These are phyloP conservation scores for Cucurbita moschata DNA, from an alignment of 306 rosid genomes.

Conservation along the genomic window DNA sequence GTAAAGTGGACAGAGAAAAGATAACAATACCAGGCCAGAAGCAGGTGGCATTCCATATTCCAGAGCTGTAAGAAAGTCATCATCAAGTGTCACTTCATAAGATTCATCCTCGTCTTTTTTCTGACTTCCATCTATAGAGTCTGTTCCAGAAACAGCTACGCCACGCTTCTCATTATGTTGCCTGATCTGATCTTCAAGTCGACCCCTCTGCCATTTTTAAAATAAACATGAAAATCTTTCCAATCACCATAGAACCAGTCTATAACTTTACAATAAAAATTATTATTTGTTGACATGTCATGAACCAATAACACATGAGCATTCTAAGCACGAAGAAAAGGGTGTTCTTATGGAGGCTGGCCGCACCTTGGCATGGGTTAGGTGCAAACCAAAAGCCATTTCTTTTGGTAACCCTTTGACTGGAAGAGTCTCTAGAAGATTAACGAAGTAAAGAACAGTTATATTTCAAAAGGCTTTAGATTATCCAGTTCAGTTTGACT, in stretches of 20 bases:
- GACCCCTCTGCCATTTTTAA: slow-evolving; percentile 44
- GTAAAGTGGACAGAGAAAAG: not conserved
- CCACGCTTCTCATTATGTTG: slow-evolving; percentile 73
- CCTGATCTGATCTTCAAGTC: slow-evolving; percentile 78
- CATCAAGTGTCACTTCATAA: slow-evolving; percentile 83
- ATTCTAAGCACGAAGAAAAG: not conserved
- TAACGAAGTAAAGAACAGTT: not conserved
- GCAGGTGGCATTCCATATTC: slow-evolving; percentile 99
- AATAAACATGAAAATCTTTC: not conserved
- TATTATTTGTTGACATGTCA: not conserved
- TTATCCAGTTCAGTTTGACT: not conserved
- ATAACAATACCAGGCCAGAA: slow-evolving; percentile 73
- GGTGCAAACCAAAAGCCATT: not conserved
- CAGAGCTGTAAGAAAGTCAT: slow-evolving; percentile 86
- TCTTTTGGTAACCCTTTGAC: not conserved
- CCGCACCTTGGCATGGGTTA: not conserved
- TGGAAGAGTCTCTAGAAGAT: not conserved
- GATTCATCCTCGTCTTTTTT: slow-evolving; percentile 39
- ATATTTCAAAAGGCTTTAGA: not conserved
- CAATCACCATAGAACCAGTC: not conserved
- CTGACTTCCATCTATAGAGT: slow-evolving; percentile 17
- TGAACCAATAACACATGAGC: not conserved
- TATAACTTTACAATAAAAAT: not conserved
- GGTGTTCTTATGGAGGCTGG: not conserved
- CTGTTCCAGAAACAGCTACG: slow-evolving; percentile 20